Evolutionary conservation across 1,284 basidiomycete species (phyloP), one percentile per base, ranked within the genome.

Genomic region (Cutaneotrichosporon mucoides): DNA sequence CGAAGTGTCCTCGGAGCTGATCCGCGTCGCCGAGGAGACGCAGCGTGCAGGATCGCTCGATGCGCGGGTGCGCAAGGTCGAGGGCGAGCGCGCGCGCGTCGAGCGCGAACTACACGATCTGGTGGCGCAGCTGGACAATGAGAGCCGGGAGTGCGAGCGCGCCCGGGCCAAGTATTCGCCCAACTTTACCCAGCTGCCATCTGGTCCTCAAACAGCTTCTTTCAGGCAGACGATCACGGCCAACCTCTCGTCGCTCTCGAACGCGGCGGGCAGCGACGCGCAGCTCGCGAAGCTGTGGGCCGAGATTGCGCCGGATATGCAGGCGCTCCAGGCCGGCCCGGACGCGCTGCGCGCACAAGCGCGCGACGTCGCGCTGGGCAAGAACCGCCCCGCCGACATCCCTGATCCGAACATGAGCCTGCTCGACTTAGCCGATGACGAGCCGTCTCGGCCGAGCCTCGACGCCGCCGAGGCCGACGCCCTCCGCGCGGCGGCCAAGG

Each of bases 181-280:
- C 67, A 76, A 85, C 43, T 99, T 92, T 87, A 88, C 87, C 7
- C 95, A 98, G 76, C 84, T 85, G n/a, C 95, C 95, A 0, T 88
- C 88, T 1, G 86, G 88, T 0, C 82, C 84, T 0, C 80, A 86
- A 62, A 90, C 88, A 38, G 87, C 88, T 72, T 79, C 83, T 1
- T 76, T 90, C 62, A 83, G 94, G 10, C 84, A 86, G 59, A 92
- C 92, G 68, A 79, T 98, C 55, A 91, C 90, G 71, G 84, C 86
- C 11, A 90, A 95, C 71, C 79, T 85, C 34, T 82, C 81, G 5
- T 86, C 91, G 0, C 80, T 96, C 49, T 85, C 88, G 15, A 86
- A 89, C 1, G 96, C 95, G 0, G 83, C 83, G 0, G 76, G 82
- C 36, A 92, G 90, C 1, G 94, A 99, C 73, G 79, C 81, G 49